Evolutionary conservation across 176 grass and related monocot species (phyloP).

Genomic region (Avena insularis): DNA sequence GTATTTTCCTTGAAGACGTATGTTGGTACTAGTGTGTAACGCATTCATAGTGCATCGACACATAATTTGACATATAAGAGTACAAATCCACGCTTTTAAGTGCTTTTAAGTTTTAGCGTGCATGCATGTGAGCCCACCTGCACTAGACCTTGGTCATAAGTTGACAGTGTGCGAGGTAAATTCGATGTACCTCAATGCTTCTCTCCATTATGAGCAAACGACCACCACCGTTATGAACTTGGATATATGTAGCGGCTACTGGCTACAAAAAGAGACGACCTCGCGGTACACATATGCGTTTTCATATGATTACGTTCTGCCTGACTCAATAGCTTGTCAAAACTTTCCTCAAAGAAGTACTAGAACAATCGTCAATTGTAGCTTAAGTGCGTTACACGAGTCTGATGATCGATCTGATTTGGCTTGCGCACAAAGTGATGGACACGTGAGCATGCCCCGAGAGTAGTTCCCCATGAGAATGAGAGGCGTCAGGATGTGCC

Average conservation of each 20-base stretch:
- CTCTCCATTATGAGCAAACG: too few species aligned
- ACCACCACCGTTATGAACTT: not conserved
- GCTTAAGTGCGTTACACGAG: too few species aligned
- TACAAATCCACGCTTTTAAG: not conserved
- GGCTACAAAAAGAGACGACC: not conserved
- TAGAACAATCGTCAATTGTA: too few species aligned
- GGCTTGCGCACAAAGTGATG: not conserved
- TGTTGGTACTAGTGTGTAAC: not conserved
- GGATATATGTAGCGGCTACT: not conserved
- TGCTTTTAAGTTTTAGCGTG: not conserved
- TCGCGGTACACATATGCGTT: not conserved
- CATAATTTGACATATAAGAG: not conserved
- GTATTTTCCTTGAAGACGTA: not conserved
- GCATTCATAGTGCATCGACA: not conserved
- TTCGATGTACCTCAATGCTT: not conserved
- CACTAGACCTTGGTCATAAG: not conserved
- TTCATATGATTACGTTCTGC: not conserved
- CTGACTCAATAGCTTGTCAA: not conserved
- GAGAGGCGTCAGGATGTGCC: not conserved
- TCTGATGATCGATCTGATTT: not conserved
- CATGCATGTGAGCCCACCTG: not conserved
- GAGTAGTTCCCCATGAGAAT: not conserved
- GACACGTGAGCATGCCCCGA: not conserved
- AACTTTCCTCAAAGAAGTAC: too few species aligned
- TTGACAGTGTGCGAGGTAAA: not conserved